phyloP scores from a whole-genome alignment of 2,329 filamentous ascomycete species.

The Aplosporella prunicola region DNA sequence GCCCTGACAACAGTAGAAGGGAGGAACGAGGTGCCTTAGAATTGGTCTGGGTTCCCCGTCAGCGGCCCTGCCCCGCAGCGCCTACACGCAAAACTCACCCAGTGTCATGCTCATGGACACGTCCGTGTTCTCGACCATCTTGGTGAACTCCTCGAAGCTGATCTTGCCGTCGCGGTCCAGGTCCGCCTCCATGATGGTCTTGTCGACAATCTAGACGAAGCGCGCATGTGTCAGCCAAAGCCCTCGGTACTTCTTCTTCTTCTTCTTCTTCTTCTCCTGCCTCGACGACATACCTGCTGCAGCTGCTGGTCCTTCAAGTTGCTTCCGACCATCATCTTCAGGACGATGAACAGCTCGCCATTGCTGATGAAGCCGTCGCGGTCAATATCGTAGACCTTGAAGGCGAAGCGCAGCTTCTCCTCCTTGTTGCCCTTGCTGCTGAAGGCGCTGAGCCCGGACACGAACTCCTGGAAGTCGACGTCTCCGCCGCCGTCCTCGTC shows the following conservation, averaged over 20 bases:
- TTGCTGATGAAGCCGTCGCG: conserved; percentile 98
- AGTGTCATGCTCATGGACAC: conserved; percentile 60
- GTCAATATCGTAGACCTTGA: conserved; percentile 99
- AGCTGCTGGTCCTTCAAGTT: conserved; percentile 98
- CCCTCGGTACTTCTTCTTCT: too few species aligned
- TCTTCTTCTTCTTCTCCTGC: not conserved
- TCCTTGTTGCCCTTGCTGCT: conserved; percentile 98
- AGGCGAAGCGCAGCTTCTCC: conserved; percentile 94
- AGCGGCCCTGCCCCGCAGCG: not conserved
- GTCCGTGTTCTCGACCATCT: conserved; percentile 95
- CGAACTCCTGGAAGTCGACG: conserved; percentile 98
- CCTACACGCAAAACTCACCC: conserved; percentile 34
- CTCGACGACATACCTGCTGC: conserved; percentile 53
- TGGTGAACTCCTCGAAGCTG: conserved; percentile 96
- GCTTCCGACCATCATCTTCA: conserved; percentile 99
- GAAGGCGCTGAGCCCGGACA: conserved; percentile 89
- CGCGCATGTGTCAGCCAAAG: conserved; percentile 12
- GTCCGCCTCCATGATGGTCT: conserved; percentile 99
- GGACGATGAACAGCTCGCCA: conserved; percentile 95
- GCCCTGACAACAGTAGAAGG: conserved; percentile 4
- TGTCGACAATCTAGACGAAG: conserved; percentile 72
- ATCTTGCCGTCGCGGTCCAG: conserved; percentile 94
- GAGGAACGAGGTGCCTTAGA: not conserved
- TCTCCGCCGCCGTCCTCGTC: conserved; percentile 97
- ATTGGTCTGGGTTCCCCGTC: not conserved